Conservation (phyloP, 2,329 filamentous ascomycete genomes). For the Fusarium aywerte region DNA sequence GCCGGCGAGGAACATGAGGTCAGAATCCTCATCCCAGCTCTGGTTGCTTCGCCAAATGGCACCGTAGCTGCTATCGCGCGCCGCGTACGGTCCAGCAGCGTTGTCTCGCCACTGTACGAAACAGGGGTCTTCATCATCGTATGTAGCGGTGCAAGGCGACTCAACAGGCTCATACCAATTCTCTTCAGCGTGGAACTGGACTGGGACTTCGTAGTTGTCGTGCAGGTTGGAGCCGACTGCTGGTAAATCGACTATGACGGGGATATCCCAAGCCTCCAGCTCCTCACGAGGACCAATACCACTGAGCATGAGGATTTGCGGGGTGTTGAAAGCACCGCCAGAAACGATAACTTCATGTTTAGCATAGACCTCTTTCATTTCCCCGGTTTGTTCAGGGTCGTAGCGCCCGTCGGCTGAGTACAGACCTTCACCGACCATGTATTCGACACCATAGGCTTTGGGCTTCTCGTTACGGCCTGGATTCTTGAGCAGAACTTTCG, state of each 20-base stretch:
- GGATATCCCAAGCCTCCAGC: neutral
- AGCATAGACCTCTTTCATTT: neutral
- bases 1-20: conserved; percentile 4
- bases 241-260: rapidly evolving
- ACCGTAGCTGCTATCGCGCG: conserved; percentile 2
- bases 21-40: conserved; percentile 1
- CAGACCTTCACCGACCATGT: neutral
- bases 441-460: neutral
- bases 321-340: neutral
- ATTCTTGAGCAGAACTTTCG: neutral
- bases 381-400: neutral
- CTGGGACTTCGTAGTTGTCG: neutral
- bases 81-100: neutral
- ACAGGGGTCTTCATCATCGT: neutral
- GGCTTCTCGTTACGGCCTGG: neutral
- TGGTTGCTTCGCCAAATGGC: neutral
- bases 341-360: conserved; percentile 14
- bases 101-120: conserved; percentile 6
- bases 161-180: neutral
- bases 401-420: conserved; percentile 15
- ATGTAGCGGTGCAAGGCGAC: neutral
- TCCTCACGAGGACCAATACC: neutral
- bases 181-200: conserved; percentile 1
- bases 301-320: neutral
- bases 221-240: neutral